Base-by-base conservation (phyloP, 352 stramenopile species). In the Phytophthora pluvialis region DNA sequence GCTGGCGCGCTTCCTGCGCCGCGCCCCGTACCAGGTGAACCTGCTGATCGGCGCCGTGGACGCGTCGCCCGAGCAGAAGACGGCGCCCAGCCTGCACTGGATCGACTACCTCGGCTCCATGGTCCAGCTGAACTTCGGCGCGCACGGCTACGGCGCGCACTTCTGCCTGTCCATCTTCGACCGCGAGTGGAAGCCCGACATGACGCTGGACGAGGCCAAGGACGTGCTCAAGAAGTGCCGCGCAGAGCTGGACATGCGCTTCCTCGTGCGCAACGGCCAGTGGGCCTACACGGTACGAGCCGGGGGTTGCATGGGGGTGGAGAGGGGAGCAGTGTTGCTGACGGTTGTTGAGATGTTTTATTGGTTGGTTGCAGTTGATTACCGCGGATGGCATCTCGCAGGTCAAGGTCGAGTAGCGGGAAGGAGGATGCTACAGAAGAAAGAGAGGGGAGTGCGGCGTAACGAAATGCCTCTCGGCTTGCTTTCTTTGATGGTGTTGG, bases 141-240 rank as follows among this genome's bases (percentile, higher is more conserved):
- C 79, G 16, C 88, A 96, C 65, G 88, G 88, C 64, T 96, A 94
- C 67, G 88, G 83, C 50, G 51, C 88, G 10, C 67, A 95, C 74
- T 96, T 96, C 46, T 94, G 83, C 58, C 72, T 94, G 9, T 93
- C 82, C 35, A 95, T 96, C 64, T 93, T 96, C 33, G 88, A 96
- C 68, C 76, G 86, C 51, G 86, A 96, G 63, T 96, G 87, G 87
- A 87, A 88, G 83, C 85, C 83, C n/a, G 81, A 95, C 53, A 75
- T 96, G 51, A 80, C 83, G 40, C 64, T 96, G 43, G 85, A 93
- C 28, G 72, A 95, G 54, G 88, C 87, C 12, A 84, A 77, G 35
- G 67, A 67, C 16, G 87, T 95, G 32, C 60, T 96, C 42, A 81
- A 90, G 65, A 90, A 86, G 51, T 96, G 88, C 73, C 78, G 87